Evolutionary conservation across 2,329 filamentous ascomycete genomes (phyloP).

Genomic region (Penicillium olsonii): DNA sequence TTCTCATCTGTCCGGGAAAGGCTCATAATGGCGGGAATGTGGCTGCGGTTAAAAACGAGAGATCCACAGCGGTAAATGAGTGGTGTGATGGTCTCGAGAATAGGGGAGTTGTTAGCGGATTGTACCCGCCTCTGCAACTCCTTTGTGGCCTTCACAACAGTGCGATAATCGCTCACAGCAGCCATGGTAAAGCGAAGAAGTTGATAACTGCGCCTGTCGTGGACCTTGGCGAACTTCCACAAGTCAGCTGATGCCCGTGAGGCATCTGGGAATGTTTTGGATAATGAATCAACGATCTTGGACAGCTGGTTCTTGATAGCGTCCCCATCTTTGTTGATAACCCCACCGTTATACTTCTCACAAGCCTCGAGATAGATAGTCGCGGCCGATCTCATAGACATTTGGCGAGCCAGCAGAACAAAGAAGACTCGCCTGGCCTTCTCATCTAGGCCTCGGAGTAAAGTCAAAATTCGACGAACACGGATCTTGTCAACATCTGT

Average conservation of each 20-base stretch:
- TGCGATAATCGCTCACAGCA: slow-evolving; percentile 87
- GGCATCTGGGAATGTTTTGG: slow-evolving; percentile 74
- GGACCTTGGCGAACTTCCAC: slow-evolving; percentile 84
- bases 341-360: slow-evolving; percentile 85
- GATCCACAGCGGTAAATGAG: slow-evolving; percentile 81
- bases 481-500: slow-evolving; percentile 64
- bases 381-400: slow-evolving; percentile 71
- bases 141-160: slow-evolving; percentile 84
- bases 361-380: slow-evolving; percentile 78
- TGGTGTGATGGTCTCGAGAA: slow-evolving; percentile 78
- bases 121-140: slow-evolving; percentile 84
- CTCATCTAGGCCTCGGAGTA: slow-evolving; percentile 75
- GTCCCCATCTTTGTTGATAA: slow-evolving; percentile 68
- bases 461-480: slow-evolving; percentile 77
- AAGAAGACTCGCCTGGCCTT: slow-evolving; percentile 86
- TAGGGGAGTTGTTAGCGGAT: slow-evolving; percentile 59
- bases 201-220: slow-evolving; percentile 87
- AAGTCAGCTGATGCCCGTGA: slow-evolving; percentile 73
- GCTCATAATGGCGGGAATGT: slow-evolving; percentile 86
- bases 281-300: slow-evolving; percentile 71
- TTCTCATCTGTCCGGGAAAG: slow-evolving; percentile 82
- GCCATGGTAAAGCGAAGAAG: slow-evolving; percentile 83
- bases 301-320: slow-evolving; percentile 69
- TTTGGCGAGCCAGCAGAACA: slow-evolving; percentile 76
- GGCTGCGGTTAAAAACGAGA: slow-evolving; percentile 90